A percentile compares a stretch with the other conserved stretches of the same genome.
Conservation (phyloP, 306 rosid genomes). For the Quercus glauca region DNA sequence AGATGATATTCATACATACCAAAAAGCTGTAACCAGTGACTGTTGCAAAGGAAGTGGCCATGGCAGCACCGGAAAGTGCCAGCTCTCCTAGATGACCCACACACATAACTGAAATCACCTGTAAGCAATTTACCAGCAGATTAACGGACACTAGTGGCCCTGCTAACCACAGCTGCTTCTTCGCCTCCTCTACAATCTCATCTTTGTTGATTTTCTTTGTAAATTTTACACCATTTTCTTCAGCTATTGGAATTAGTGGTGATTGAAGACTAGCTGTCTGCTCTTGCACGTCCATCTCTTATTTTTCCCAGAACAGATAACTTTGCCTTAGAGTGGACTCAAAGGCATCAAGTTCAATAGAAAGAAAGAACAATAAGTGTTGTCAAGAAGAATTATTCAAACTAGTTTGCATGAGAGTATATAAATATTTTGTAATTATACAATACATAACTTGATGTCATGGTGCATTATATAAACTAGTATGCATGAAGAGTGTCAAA, state of each 20-base stretch:
- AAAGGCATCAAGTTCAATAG: neutral
- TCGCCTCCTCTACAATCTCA: constrained; percentile 28
- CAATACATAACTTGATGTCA: no score
- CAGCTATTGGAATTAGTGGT: constrained; percentile 4
- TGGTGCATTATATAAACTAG: no score
- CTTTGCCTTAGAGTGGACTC: no score
- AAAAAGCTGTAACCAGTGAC: constrained; percentile 49
- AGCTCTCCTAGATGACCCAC: constrained; percentile 49
- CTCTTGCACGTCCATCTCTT: constrained; percentile 27
- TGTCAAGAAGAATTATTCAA: no score
- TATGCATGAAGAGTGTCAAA: no score
- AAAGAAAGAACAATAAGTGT: neutral
- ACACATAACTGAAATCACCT: constrained; percentile 46
- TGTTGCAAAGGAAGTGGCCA: constrained; percentile 52
- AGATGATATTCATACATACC: constrained; percentile 18
- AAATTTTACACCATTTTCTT: neutral
- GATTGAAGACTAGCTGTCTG: constrained; percentile 10
- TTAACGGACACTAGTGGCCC: constrained; percentile 36
- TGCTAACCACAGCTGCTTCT: constrained; percentile 32
- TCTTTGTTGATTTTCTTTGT: neutral
- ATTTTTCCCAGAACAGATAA: neutral
- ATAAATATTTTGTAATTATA: no score
- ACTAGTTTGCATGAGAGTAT: no score
- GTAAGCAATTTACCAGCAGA: constrained; percentile 28
- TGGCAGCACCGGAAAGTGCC: constrained; percentile 40